Conservation (phyloP, 2,329 filamentous ascomycete species). For the Fusarium concolor region DNA sequence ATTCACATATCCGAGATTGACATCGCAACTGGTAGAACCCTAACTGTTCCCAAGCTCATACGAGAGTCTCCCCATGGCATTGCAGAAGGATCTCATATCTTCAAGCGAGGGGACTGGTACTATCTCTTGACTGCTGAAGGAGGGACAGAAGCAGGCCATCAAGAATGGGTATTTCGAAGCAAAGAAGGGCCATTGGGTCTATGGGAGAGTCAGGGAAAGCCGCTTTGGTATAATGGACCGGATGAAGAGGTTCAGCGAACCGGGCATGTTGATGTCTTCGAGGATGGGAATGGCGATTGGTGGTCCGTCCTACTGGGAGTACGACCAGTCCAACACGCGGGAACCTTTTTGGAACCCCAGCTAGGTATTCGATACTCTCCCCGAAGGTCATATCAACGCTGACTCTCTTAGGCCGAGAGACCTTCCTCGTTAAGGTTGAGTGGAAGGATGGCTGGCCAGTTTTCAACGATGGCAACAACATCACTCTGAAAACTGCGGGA, state of each 20-base stretch:
- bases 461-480: conserved; percentile 42
- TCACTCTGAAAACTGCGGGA: conserved; percentile 35
- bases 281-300: conserved; percentile 40
- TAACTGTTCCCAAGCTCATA: conserved; percentile 52
- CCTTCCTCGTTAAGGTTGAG: conserved; percentile 42
- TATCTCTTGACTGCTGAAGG: conserved; percentile 45
- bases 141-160: conserved; percentile 55
- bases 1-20: conserved; percentile 61
- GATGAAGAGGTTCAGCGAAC: conserved; percentile 61
- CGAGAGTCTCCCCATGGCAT: conserved; percentile 54
- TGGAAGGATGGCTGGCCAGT: conserved; percentile 45
- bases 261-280: conserved; percentile 43
- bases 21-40: conserved; percentile 54
- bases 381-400: not conserved
- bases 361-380: conserved; percentile 12
- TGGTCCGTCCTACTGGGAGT: conserved; percentile 43
- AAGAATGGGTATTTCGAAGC: conserved; percentile 64
- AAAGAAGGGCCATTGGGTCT: conserved; percentile 57
- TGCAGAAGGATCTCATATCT: conserved; percentile 55
- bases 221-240: conserved; percentile 54
- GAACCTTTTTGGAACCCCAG: conserved; percentile 37
- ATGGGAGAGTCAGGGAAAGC: conserved; percentile 56
- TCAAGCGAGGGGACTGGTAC: conserved; percentile 42
- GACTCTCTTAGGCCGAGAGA: conserved; percentile 39
- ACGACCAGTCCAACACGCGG: conserved; percentile 23